Base-by-base conservation (phyloP, 371 early-diverging fungal genomes). In the Lichtheimia ornata region DNA sequence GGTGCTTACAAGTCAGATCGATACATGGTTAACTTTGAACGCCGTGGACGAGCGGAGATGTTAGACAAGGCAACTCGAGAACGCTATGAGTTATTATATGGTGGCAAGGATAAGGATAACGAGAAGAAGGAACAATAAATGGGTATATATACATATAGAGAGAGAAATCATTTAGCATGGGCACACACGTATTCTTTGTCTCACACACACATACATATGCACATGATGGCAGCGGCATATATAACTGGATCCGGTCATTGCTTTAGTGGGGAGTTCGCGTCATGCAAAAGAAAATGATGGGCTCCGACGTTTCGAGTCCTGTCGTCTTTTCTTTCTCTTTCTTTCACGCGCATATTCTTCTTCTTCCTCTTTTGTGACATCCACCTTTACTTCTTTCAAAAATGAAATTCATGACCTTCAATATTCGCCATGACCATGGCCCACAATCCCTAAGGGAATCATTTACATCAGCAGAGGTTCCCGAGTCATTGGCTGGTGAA, bases 21-120 rank as follows among this genome's bases (percentile, higher is more conserved):
- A 59, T 82, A 78, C 45, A 76, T 82, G 79, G 77, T 82, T 13
- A 67, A 82, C 30, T 82, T 65, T 63, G 82, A 82, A 59, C 79
- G 82, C 55, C 74, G 82, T 59, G 82, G 82, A 41, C 73, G 82
- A 59, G 76, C 74, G 40, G 69, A 74, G 18, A 62, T 71, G 47
- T 67, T 82, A 25, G 79, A 76, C 42, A 73, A 69, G 43, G 68
- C 74, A 4, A 74, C 73, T 4, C 74, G 75, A 59, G 69, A 67
- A 60, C 58, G 79, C 53, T 78, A 78, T 20, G 77, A 82, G 40
- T 24, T 78, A 4, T 51, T 82, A 50, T 78, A 82, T 45, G 82
- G 79, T 25, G 60, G 65, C 49, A 61, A 62, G 22, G 63, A 63
- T 30, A 56, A 69, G 15, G 59, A 49, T 18, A 27, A 24, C 18